Percentiles rank a stretch among this genome's conserved stretches.
Evolutionary conservation across 73 alveolate genomes (phyloP).

Genomic region (Paramecium caudatum): DNA sequence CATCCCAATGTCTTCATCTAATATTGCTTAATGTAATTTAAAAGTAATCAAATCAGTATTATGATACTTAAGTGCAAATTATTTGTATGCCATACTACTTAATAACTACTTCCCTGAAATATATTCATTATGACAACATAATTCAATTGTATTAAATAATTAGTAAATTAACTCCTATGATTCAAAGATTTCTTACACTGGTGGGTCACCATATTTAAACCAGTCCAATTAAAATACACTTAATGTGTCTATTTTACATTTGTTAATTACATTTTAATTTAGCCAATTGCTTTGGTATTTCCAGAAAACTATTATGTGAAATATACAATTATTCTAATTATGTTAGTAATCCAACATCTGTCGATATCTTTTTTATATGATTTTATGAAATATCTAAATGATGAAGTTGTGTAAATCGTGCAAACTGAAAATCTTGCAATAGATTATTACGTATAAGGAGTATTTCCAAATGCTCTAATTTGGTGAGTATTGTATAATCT

Average conservation of each 20-base stretch:
- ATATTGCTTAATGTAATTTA: slow-evolving; percentile 48
- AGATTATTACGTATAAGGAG: slow-evolving; percentile 29
- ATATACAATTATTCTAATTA: slow-evolving; percentile 19
- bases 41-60: background rate
- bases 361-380: background rate
- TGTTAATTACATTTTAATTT: slow-evolving; percentile 54
- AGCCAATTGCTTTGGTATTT: slow-evolving; percentile 4
- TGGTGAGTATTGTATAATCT: background rate
- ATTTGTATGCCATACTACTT: background rate
- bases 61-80: slow-evolving; percentile 36
- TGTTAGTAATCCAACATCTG: background rate
- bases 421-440: slow-evolving; percentile 36
- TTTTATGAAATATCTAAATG: slow-evolving; percentile 23
- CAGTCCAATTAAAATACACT: slow-evolving; percentile 44
- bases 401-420: background rate
- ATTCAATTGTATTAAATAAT: slow-evolving; percentile 1
- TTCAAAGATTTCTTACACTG: background rate
- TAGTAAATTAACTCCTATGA: slow-evolving; percentile 4
- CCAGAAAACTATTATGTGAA: slow-evolving; percentile 57
- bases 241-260: background rate
- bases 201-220: slow-evolving; percentile 59
- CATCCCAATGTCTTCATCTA: slow-evolving; percentile 65
- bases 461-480: background rate
- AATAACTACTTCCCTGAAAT: background rate
- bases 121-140: background rate